Conservation (phyloP, 495 filamentous ascomycete species). For the Trichoderma orchidacearum region DNA sequence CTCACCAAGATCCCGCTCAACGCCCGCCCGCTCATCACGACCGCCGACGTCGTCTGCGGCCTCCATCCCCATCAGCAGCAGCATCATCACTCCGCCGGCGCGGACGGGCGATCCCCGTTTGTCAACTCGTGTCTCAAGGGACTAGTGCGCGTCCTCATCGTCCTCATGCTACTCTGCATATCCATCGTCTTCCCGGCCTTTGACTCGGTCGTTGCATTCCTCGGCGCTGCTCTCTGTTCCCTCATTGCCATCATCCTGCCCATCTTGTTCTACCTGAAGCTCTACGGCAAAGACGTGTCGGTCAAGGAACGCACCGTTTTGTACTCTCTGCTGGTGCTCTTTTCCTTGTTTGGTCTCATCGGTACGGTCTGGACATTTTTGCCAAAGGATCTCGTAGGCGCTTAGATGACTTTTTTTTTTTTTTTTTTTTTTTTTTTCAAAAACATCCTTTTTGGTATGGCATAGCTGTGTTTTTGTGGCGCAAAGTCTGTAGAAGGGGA, state of each 20-base stretch:
- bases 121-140: conserved; percentile 46
- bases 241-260: conserved; percentile 89
- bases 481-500: not conserved
- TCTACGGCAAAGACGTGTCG: conserved; percentile 73
- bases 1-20: conserved; percentile 91
- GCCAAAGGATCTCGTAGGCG: conserved; percentile 47
- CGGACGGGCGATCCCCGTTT: conserved; percentile 40
- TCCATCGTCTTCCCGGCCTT: conserved; percentile 78
- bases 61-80: conserved; percentile 45
- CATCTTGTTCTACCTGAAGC: conserved; percentile 79
- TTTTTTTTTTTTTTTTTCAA: too few relatives aligned
- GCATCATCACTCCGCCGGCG: conserved; percentile 23
- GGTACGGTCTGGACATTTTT: conserved; percentile 84
- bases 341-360: conserved; percentile 51
- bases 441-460: too few relatives aligned
- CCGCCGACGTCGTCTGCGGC: conserved; percentile 65
- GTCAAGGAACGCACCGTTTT: conserved; percentile 48
- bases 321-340: conserved; percentile 57
- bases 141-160: conserved; percentile 40
- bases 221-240: conserved; percentile 85
- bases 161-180: conserved; percentile 28
- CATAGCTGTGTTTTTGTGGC: not conserved
- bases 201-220: conserved; percentile 86
- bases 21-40: conserved; percentile 75
- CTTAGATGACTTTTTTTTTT: conserved; percentile 4